Conservation (phyloP, 495 filamentous ascomycete genomes). For the Talaromyces adpressus region DNA sequence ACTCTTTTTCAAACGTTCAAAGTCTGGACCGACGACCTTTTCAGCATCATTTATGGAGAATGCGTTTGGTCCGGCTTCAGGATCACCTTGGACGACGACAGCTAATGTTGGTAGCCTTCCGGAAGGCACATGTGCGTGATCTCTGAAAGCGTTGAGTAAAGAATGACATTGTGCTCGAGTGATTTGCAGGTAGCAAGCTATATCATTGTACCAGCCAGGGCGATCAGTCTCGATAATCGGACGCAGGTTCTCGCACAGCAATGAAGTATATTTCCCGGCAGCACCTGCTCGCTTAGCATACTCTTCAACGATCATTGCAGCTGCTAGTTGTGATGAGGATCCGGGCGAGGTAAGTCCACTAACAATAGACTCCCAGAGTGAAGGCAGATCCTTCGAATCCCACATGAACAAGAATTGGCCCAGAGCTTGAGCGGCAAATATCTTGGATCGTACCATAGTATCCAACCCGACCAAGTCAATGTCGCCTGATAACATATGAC, state of each 20-base stretch:
- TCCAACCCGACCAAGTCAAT: conserved; percentile 90
- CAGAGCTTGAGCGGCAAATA: conserved; percentile 76
- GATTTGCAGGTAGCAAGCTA: conserved; percentile 79
- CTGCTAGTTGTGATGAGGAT: conserved; percentile 77
- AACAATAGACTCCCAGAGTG: conserved; percentile 44
- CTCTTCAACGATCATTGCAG: conserved; percentile 82
- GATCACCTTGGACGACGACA: conserved; percentile 86
- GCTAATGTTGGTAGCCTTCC: conserved; percentile 71
- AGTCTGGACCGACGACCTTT: conserved; percentile 74
- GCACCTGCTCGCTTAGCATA: conserved; percentile 50
- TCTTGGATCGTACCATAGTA: conserved; percentile 77
- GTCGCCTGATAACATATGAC: conserved; percentile 95
- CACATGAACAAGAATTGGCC: conserved; percentile 46
- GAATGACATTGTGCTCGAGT: conserved; percentile 86
- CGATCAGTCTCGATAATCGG: conserved; percentile 72
- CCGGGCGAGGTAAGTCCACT: conserved; percentile 60
- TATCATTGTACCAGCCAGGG: conserved; percentile 76
- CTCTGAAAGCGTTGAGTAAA: conserved; percentile 80
- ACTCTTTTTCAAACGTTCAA: conserved; percentile 74
- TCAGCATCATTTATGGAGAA: conserved; percentile 86
- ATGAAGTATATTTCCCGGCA: conserved; percentile 36
- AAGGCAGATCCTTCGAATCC: conserved; percentile 36
- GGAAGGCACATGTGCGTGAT: conserved; percentile 68
- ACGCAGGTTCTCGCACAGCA: conserved; percentile 56
- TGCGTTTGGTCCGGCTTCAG: conserved; percentile 79